A percentile compares a stretch with the other conserved stretches of the same genome.
These are phyloP conservation scores for Aquilaria yunnanensis DNA, from an alignment of 345 rosid species.

Conservation along the genomic window DNA sequence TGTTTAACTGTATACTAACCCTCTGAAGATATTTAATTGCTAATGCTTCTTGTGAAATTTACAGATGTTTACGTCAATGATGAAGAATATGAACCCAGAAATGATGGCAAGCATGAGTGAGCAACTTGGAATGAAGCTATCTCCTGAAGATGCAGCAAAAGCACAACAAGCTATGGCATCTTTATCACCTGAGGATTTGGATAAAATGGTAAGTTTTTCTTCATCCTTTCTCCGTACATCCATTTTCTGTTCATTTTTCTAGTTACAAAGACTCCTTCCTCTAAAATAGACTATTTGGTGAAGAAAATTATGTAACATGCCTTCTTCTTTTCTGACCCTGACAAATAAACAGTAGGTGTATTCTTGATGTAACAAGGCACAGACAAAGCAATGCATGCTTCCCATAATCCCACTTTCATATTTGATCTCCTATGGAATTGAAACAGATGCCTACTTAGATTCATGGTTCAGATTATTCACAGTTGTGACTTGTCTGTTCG, in stretches of 20 bases:
- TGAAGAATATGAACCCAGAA: conserved; percentile 88
- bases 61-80: conserved; percentile 86
- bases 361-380: too few species aligned
- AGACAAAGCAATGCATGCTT: too few species aligned
- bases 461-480: too few species aligned
- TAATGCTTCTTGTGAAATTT: conserved; percentile 11
- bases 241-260: not conserved
- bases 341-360: too few species aligned
- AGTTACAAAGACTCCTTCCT: not conserved
- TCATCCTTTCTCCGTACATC: too few species aligned
- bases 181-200: conserved; percentile 75
- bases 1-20: too few species aligned
- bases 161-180: conserved; percentile 94
- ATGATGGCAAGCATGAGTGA: conserved; percentile 96
- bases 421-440: too few species aligned
- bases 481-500: too few species aligned
- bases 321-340: not conserved
- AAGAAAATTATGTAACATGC: not conserved
- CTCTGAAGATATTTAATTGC: too few species aligned
- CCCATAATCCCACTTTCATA: too few species aligned
- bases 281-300: not conserved
- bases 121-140: conserved; percentile 81
- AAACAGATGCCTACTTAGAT: too few species aligned
- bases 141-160: conserved; percentile 79
- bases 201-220: conserved; percentile 61